phyloP scores from a whole-genome alignment of 495 filamentous ascomycete species.

The Tuber melanosporum region DNA sequence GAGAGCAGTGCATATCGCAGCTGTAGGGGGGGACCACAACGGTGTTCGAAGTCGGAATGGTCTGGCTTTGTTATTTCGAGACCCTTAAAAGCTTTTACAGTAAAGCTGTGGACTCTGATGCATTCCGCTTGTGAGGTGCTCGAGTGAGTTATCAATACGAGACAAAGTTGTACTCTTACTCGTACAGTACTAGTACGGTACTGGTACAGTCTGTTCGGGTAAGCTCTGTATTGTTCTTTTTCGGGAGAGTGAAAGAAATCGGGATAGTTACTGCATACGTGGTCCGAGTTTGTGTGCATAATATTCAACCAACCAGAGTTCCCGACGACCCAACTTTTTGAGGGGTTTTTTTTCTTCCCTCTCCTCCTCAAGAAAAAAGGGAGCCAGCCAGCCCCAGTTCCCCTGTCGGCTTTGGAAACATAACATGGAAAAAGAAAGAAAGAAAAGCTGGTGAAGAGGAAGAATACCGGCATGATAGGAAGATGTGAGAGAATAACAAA shows the following conservation, averaged over 20 bases:
- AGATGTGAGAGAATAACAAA: background rate
- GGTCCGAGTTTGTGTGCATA: background rate
- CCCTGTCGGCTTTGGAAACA: background rate
- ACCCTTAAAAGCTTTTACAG: background rate
- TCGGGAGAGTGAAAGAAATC: background rate
- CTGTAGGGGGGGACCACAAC: background rate
- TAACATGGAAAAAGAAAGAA: background rate
- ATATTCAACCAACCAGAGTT: background rate
- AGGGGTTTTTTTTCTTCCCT: background rate
- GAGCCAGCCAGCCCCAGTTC: background rate
- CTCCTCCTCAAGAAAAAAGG: background rate
- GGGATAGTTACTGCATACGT: background rate
- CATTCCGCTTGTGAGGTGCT: background rate
- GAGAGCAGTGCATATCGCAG: background rate
- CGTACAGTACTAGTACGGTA: no score
- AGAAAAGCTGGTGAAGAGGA: background rate
- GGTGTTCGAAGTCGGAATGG: background rate
- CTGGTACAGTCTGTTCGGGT: background rate
- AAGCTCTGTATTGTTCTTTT: background rate
- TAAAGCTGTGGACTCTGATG: background rate
- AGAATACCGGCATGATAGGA: background rate
- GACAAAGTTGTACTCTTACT: background rate
- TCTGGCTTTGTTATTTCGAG: background rate
- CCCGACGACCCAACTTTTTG: background rate
- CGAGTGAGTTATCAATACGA: background rate